Conservation (phyloP, 2,329 filamentous ascomycete species). For the Diaporthe sp. region DNA sequence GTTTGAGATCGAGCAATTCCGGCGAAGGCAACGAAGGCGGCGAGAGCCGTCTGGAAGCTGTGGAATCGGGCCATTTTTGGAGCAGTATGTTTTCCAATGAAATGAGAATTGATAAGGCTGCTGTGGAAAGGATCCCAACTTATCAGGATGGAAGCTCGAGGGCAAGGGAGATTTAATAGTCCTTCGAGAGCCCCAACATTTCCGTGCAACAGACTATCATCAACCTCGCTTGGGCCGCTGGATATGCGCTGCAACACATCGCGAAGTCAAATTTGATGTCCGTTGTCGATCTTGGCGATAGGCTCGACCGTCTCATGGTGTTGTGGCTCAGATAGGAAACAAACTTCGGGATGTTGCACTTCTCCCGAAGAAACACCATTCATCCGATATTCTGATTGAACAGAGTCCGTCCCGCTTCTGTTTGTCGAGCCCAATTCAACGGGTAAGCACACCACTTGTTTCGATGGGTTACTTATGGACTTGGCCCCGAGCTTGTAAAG, state of each 20-base stretch:
- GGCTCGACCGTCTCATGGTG: slow-evolving; percentile 28
- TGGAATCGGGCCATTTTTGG: background rate
- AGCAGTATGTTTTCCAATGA: slow-evolving; percentile 4
- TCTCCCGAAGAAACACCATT: slow-evolving; percentile 17
- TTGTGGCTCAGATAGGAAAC: slow-evolving; percentile 14
- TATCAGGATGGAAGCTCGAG: background rate
- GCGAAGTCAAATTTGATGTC: slow-evolving; percentile 5
- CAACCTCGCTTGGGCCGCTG: background rate
- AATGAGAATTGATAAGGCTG: background rate
- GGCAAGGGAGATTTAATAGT: slow-evolving; percentile 5
- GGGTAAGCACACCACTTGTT: slow-evolving; percentile 20
- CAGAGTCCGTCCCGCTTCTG: slow-evolving; percentile 4
- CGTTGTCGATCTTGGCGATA: slow-evolving; percentile 26
- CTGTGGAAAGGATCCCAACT: background rate
- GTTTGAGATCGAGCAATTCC: slow-evolving; percentile 10
- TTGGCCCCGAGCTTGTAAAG: slow-evolving; percentile 24
- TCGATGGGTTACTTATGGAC: slow-evolving; percentile 21
- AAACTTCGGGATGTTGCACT: slow-evolving; percentile 28
- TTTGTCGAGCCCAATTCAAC: slow-evolving; percentile 14
- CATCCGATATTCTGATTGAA: slow-evolving; percentile 24
- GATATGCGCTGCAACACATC: slow-evolving; percentile 1
- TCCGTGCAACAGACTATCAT: background rate
- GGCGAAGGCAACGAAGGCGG: background rate
- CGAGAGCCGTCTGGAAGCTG: slow-evolving; percentile 8
- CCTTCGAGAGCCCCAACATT: background rate